Evolutionary conservation across 2,329 filamentous ascomycete species (phyloP).

Genomic region (Calonectria hongkongensis): DNA sequence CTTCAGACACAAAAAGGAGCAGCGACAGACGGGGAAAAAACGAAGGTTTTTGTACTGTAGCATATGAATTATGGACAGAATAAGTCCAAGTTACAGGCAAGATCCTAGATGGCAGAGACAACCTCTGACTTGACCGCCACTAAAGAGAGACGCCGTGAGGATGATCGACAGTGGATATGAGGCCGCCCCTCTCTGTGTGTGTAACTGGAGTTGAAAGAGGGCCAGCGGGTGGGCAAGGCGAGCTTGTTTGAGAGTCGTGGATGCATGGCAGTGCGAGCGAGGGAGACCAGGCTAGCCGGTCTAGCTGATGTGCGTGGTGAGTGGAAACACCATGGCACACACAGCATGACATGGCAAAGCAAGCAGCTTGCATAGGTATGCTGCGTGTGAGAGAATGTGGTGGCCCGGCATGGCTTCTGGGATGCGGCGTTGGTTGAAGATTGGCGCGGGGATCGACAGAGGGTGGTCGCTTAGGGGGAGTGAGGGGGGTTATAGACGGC

Average conservation of each 20-base stretch:
- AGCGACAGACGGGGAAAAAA: conserved; percentile 17
- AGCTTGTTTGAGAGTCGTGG: conserved; percentile 29
- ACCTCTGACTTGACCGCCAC: conserved; percentile 21
- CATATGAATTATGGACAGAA: conserved; percentile 19
- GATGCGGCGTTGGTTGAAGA: conserved; percentile 31
- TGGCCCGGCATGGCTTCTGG: conserved; percentile 44
- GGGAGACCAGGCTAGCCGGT: conserved; percentile 12
- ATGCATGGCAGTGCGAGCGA: conserved; percentile 26
- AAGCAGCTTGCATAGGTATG: conserved; percentile 42
- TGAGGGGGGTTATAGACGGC: conserved; percentile 5
- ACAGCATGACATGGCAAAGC: conserved; percentile 31
- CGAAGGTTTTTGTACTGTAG: conserved; percentile 15
- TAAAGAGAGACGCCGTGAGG: conserved; percentile 10
- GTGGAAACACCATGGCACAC: conserved; percentile 30
- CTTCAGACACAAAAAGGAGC: conserved; percentile 10
- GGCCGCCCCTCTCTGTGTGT: conserved; percentile 26
- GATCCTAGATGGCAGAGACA: conserved; percentile 36
- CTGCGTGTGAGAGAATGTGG: conserved; percentile 38
- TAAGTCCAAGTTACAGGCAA: conserved; percentile 29
- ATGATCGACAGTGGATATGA: conserved; percentile 48
- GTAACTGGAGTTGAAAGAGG: conserved; percentile 14
- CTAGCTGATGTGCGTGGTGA: conserved; percentile 24
- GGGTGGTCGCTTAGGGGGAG: conserved; percentile 11
- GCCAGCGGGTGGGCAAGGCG: conserved; percentile 26
- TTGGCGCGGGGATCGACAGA: conserved; percentile 15